Conservation (phyloP, 2,329 filamentous ascomycete genomes). For the Lasiodiplodia hormozganensis region DNA sequence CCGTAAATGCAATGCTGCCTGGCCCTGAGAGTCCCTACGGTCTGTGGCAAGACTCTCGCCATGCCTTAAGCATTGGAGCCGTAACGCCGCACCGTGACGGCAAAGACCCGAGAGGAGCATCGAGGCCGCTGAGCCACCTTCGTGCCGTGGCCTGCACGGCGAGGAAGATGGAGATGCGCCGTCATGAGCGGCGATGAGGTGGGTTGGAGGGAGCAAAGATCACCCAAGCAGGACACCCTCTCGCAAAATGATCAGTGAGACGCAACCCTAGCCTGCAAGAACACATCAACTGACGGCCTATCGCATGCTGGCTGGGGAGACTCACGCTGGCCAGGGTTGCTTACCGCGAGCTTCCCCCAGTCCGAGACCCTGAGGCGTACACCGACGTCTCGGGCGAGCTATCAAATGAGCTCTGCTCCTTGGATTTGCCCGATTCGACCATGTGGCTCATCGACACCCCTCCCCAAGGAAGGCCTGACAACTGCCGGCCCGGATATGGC, state of each 20-base stretch:
- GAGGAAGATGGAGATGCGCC: too few species aligned
- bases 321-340: slow-evolving; percentile 39
- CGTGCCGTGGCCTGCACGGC: slow-evolving; percentile 1
- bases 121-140: neutral
- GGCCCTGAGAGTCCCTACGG: neutral
- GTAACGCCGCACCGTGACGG: neutral
- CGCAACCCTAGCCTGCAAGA: slow-evolving; percentile 45
- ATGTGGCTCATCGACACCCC: slow-evolving; percentile 67
- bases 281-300: slow-evolving; percentile 37
- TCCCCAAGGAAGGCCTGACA: slow-evolving; percentile 76
- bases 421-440: slow-evolving; percentile 52
- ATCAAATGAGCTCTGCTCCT: slow-evolving; percentile 52
- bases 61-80: neutral
- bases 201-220: slow-evolving; percentile 32
- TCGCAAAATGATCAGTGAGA: slow-evolving; percentile 50
- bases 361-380: slow-evolving; percentile 45
- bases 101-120: neutral
- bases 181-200: neutral
- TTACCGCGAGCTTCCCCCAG: slow-evolving; percentile 49
- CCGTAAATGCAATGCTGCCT: neutral
- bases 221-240: slow-evolving; percentile 43
- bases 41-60: neutral
- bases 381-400: slow-evolving; percentile 50
- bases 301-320: neutral
- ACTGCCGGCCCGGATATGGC: slow-evolving; percentile 50